These are phyloP conservation scores for Cydonia oblonga DNA, from an alignment of 331 rosid species.

Conservation along the genomic window DNA sequence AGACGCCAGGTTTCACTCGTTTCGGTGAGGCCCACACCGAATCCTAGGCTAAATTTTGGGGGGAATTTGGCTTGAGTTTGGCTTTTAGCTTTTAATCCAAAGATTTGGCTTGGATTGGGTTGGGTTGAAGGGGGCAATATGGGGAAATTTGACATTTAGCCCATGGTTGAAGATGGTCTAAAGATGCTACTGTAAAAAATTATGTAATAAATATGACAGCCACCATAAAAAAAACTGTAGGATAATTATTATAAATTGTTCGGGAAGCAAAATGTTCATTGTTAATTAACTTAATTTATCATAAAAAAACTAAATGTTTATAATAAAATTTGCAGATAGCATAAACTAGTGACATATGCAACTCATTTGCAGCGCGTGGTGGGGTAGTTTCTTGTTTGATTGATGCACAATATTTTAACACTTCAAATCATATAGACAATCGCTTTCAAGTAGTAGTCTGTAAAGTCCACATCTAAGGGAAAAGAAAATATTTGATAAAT, in stretches of 20 bases:
- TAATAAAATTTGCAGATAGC: neutral
- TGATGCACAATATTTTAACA: slow-evolving; percentile 19
- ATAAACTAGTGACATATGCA: neutral
- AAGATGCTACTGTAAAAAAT: neutral
- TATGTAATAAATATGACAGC: neutral
- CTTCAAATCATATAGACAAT: slow-evolving; percentile 56
- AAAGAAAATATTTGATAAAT: neutral
- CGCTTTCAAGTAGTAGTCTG: slow-evolving; percentile 60
- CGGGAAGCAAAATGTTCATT: neutral
- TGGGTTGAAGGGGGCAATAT: no score
- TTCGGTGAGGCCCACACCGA: no score
- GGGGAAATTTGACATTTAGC: no score
- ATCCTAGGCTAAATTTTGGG: no score
- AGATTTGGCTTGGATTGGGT: no score
- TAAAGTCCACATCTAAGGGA: slow-evolving; percentile 31
- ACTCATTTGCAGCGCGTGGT: neutral
- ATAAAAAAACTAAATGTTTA: neutral
- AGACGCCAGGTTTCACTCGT: no score
- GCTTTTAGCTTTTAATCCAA: no score
- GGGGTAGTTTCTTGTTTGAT: neutral
- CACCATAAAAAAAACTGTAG: neutral
- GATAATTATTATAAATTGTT: neutral
- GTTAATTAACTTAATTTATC: neutral
- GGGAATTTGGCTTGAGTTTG: no score
- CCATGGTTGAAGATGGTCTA: no score